Base-by-base conservation (phyloP, 176 grass and related monocot species). In the Rhynchospora breviuscula region DNA sequence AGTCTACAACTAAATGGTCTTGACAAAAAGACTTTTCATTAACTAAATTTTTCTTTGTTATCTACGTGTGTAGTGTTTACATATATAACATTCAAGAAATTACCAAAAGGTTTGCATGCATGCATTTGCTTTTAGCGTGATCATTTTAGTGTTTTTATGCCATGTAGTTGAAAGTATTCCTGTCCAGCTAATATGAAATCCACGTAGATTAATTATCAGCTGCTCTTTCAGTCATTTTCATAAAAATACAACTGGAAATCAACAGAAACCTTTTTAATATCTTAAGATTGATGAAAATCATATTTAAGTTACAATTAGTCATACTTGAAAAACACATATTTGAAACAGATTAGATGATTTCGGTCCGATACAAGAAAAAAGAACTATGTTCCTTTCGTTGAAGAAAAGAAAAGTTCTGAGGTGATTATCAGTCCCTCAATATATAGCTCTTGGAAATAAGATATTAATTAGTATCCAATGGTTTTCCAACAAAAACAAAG, bases 1-100 rank as follows among this genome's bases (percentile, higher is more conserved):
- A 23, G 14, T 81, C 78, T 63, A 46, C 78, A 61, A 59, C 78
- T 81, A 61, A 78, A 71, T 47, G 67, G 46, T 21, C 44, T 71
- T 71, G 43, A n/a, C 67, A 71, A 18, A 71, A 56, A 2, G 1
- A 56, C 11, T n/a, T 76, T 19, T 78, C 26, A 52, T 31, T 78
- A 78, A 78, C 21, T 15, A 57, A 2, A 46, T 13, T 44, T 44
- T 63, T 63, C 8, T 26, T 63, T 10, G n/a, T 3, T 63, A 11
- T 63, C 18, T 11, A 70, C 29, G 8, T 56, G 12, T 78, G 72
- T 12, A 75, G 63, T 40, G 22, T 48, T 19, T 46, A 58, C 52
- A 59, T 46, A 58, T 23, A 59, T 59, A 51, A 26, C 15, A 33
- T 10, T 33, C 22, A 77, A 53, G 10, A 15, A 78, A 26, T 70